Evolutionary conservation across 2,329 filamentous ascomycete species (phyloP).

Genomic region (Botrytis byssoidea): DNA sequence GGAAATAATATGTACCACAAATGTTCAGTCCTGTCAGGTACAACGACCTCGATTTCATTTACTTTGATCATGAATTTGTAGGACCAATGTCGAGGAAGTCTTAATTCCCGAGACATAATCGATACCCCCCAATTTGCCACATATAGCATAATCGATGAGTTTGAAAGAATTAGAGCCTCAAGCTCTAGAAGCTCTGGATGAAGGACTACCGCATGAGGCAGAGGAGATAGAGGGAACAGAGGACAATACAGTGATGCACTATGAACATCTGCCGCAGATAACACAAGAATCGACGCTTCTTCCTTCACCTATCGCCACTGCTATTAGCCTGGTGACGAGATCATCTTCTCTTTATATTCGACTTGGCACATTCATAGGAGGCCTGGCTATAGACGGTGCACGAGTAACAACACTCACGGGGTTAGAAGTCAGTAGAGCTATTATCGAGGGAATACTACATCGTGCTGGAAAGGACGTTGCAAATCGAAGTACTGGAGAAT

Average conservation of each 20-base stretch:
- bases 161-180: not conserved
- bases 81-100: too few species aligned
- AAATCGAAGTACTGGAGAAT: slow-evolving; percentile 39
- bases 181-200: not conserved
- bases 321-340: slow-evolving; percentile 59
- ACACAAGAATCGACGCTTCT: slow-evolving; percentile 49
- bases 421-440: slow-evolving; percentile 41
- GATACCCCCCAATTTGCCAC: not conserved
- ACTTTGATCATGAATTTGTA: not conserved
- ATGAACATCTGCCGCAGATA: not conserved
- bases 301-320: slow-evolving; percentile 55
- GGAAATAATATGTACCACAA: not conserved
- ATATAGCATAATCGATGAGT: not conserved
- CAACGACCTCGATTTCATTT: not conserved
- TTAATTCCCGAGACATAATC: not conserved
- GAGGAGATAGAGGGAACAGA: not conserved
- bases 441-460: slow-evolving; percentile 41
- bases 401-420: slow-evolving; percentile 42
- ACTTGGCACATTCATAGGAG: slow-evolving; percentile 42
- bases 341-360: slow-evolving; percentile 53
- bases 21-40: not conserved
- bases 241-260: not conserved
- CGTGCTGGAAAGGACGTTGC: slow-evolving; percentile 41
- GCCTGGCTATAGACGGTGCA: slow-evolving; percentile 41
- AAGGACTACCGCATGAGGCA: not conserved